Evolutionary conservation across 768 basidiomycete species (phyloP).

Genomic region (Udeniomyces megalosporus): DNA sequence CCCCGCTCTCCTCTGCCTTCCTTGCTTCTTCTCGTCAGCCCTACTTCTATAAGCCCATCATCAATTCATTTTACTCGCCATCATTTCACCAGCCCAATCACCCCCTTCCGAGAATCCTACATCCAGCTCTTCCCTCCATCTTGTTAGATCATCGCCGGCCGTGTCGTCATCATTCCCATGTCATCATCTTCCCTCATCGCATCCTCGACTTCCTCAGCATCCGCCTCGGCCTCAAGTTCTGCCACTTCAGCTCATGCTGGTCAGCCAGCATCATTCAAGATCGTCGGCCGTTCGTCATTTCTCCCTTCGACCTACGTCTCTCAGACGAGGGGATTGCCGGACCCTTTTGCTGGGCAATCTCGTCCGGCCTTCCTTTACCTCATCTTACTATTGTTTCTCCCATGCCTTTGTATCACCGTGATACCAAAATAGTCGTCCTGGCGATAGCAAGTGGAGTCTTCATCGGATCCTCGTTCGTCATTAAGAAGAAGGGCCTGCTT

Average conservation of each 20-base stretch:
- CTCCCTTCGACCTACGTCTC: not conserved
- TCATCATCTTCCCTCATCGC: not conserved
- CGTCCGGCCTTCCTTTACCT: not conserved
- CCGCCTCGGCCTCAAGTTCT: conserved; percentile 21
- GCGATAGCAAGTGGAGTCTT: conserved; percentile 54
- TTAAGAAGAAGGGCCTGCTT: conserved; percentile 91
- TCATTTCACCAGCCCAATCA: no score
- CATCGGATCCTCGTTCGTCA: conserved; percentile 78
- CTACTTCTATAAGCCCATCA: no score
- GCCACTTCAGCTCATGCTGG: conserved; percentile 10
- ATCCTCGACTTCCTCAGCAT: conserved; percentile 16
- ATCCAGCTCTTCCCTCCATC: not conserved
- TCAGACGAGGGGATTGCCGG: not conserved
- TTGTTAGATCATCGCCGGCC: not conserved
- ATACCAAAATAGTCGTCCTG: conserved; percentile 27
- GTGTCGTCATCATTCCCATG: not conserved
- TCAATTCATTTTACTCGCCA: no score
- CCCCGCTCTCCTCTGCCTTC: no score
- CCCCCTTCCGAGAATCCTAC: not conserved
- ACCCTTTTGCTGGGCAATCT: no score
- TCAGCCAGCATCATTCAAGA: conserved; percentile 29
- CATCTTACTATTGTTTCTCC: not conserved
- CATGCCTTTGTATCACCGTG: not conserved
- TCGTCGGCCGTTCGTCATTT: not conserved
- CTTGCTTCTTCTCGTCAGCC: no score